Conservation (phyloP, 208 protist genomes). For the Trypanosoma melophagium region DNA sequence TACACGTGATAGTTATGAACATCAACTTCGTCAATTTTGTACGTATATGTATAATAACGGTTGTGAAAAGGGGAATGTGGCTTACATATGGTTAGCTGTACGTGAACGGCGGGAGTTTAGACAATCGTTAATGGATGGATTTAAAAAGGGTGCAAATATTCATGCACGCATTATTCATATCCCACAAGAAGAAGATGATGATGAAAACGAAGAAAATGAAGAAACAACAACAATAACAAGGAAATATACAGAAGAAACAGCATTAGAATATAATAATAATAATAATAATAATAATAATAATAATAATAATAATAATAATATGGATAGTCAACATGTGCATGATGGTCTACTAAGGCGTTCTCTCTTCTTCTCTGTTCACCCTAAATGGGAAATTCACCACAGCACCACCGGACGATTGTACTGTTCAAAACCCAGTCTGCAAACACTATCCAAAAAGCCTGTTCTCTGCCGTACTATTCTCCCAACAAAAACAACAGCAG, state of each 20-base stretch:
- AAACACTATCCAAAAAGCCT: slow-evolving; percentile 56
- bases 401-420: slow-evolving; percentile 64
- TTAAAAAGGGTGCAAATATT: slow-evolving; percentile 19
- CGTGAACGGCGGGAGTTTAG: slow-evolving; percentile 40
- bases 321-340: too few species aligned
- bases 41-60: background rate
- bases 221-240: background rate
- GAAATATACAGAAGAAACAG: too few species aligned
- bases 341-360: too few species aligned
- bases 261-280: background rate
- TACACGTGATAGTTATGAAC: background rate
- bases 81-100: slow-evolving; percentile 44
- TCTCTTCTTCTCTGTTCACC: slow-evolving; percentile 70
- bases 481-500: background rate
- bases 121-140: slow-evolving; percentile 29
- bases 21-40: slow-evolving; percentile 1
- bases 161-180: slow-evolving; percentile 16
- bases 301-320: background rate
- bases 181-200: slow-evolving; percentile 3
- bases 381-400: slow-evolving; percentile 62
- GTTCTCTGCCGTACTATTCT: slow-evolving; percentile 8
- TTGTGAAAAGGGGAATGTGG: slow-evolving; percentile 15
- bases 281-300: background rate
- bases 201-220: background rate
- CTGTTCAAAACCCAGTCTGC: slow-evolving; percentile 58